Conservation (phyloP, 2,329 filamentous ascomycete species). For the Aspergillus pseudoterreus region DNA sequence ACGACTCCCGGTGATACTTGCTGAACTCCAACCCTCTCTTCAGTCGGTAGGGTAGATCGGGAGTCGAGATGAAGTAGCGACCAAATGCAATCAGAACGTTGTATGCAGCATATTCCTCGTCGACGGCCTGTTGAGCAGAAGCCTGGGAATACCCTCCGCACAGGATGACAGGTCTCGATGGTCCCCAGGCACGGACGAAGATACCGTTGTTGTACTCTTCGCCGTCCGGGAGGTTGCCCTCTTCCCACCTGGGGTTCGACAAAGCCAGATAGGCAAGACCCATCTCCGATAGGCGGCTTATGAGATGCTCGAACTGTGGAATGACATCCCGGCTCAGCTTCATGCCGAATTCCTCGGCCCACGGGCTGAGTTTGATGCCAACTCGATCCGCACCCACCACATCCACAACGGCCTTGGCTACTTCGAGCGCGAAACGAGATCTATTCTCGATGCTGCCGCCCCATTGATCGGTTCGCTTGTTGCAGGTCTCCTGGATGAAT, state of each 20-base stretch:
- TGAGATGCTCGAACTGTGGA: conserved; percentile 61
- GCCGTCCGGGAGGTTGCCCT: conserved; percentile 42
- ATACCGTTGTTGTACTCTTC: conserved; percentile 27
- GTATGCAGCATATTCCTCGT: conserved; percentile 26
- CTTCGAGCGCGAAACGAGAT: conserved; percentile 52
- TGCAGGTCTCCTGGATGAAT: conserved; percentile 47
- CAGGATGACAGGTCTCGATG: conserved; percentile 46
- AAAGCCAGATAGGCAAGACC: conserved; percentile 53
- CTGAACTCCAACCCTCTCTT: conserved; percentile 29
- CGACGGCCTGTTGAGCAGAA: conserved; percentile 36
- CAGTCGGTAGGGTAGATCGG: conserved; percentile 39
- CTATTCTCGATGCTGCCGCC: conserved; percentile 51
- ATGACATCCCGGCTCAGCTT: conserved; percentile 48
- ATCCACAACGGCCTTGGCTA: conserved; percentile 42
- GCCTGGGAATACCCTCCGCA: conserved; percentile 46
- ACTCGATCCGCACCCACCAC: conserved; percentile 45
- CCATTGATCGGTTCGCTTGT: conserved; percentile 48
- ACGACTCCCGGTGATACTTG: conserved; percentile 34
- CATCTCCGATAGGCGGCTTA: conserved; percentile 49
- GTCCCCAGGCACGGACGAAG: conserved; percentile 40
- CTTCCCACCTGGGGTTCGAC: conserved; percentile 53
- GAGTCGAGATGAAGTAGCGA: conserved; percentile 39
- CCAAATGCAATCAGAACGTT: conserved; percentile 33
- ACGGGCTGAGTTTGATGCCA: conserved; percentile 49
- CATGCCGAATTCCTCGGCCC: conserved; percentile 45